Conservation (phyloP, 805 yeast species). For the Saturnispora sanitii region DNA sequence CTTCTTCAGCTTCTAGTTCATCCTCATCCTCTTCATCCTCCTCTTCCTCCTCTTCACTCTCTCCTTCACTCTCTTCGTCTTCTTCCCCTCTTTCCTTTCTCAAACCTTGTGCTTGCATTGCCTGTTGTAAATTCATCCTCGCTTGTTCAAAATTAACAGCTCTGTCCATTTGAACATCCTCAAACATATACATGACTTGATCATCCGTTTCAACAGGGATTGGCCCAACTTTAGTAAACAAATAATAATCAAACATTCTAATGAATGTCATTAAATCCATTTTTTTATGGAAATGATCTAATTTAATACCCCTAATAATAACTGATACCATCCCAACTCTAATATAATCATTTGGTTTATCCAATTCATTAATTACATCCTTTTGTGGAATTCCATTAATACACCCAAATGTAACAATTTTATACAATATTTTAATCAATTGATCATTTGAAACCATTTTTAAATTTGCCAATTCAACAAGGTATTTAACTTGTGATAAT, state of each 20-base stretch:
- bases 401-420: slow-evolving; percentile 58
- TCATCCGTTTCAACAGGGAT: slow-evolving; percentile 44
- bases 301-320: slow-evolving; percentile 28
- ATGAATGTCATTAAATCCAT: slow-evolving; percentile 33
- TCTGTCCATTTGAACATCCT: slow-evolving; percentile 6
- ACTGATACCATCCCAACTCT: slow-evolving; percentile 48
- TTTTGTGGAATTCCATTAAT: slow-evolving; percentile 46
- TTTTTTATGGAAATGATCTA: slow-evolving; percentile 7
- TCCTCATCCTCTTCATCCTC: slow-evolving; percentile 18
- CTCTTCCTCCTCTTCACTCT: slow-evolving; percentile 13
- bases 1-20: slow-evolving; percentile 23
- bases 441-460: slow-evolving; percentile 37
- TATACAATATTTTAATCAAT: slow-evolving; percentile 43
- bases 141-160: slow-evolving; percentile 32
- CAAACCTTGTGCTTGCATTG: slow-evolving; percentile 16
- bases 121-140: slow-evolving; percentile 29
- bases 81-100: slow-evolving; percentile 14
- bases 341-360: slow-evolving; percentile 60
- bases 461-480: slow-evolving; percentile 47
- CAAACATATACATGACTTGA: slow-evolving; percentile 33
- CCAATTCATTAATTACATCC: slow-evolving; percentile 34
- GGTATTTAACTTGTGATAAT: slow-evolving; percentile 48
- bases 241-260: slow-evolving; percentile 62
- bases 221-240: slow-evolving; percentile 49
- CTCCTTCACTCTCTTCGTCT: slow-evolving; percentile 15